A percentile compares a stretch with the other conserved stretches of the same genome.
These are phyloP conservation scores for Nakazawaea wyomingensis DNA, from an alignment of 805 yeast species.

Conservation along the genomic window DNA sequence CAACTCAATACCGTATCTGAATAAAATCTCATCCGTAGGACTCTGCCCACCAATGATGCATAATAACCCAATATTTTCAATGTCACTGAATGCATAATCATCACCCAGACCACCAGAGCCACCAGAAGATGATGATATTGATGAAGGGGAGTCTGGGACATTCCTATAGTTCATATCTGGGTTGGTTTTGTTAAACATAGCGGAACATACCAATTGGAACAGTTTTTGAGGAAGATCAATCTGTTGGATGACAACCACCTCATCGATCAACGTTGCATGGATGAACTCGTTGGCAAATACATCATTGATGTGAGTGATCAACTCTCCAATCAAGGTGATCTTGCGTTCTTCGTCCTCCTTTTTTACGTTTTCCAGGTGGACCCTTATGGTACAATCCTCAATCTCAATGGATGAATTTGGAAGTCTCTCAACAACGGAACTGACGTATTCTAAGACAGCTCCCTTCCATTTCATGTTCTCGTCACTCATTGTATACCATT, in stretches of 20 bases:
- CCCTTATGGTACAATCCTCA: conserved; percentile 71
- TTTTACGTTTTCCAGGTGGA: conserved; percentile 67
- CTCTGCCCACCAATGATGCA: conserved; percentile 63
- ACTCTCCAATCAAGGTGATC: conserved; percentile 70
- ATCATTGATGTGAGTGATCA: conserved; percentile 79
- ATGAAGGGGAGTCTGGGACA: conserved; percentile 19
- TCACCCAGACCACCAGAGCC: too few relatives aligned
- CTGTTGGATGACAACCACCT: conserved; percentile 69
- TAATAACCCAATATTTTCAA: conserved; percentile 32
- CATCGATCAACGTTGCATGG: conserved; percentile 72
- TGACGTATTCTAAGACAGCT: conserved; percentile 48
- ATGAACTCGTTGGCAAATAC: conserved; percentile 56
- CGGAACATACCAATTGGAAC: conserved; percentile 44
- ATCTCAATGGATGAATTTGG: conserved; percentile 72
- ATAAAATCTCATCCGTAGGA: conserved; percentile 64
- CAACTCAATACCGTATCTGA: conserved; percentile 45
- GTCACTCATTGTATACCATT: conserved; percentile 62
- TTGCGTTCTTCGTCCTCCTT: conserved; percentile 60
- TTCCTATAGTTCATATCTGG: conserved; percentile 5
- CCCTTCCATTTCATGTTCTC: conserved; percentile 54
- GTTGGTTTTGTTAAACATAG: conserved; percentile 23
- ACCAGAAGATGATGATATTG: conserved; percentile 13
- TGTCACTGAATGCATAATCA: conserved; percentile 7
- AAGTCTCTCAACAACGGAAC: conserved; percentile 64
- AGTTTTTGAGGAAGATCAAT: conserved; percentile 53